phyloP scores from a whole-genome alignment of 768 basidiomycete genomes.

The Neoboletus subvelutipes region DNA sequence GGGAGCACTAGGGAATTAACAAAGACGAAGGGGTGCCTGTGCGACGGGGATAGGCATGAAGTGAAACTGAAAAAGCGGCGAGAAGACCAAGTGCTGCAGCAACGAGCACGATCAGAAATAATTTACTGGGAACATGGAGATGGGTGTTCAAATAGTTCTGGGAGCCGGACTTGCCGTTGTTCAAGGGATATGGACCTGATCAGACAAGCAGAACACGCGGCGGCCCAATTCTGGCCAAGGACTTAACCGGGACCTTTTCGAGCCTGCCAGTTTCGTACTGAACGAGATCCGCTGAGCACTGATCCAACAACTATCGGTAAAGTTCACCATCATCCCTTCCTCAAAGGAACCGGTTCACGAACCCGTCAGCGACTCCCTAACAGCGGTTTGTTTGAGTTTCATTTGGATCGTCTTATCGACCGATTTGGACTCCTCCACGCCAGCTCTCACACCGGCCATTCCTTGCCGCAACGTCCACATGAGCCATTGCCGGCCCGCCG shows the following conservation, averaged over 20 bases:
- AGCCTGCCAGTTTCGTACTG: constrained; percentile 6
- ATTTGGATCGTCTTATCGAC: constrained; percentile 31
- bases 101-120: constrained; percentile 26
- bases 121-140: constrained; percentile 30
- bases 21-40: constrained; percentile 17
- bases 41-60: constrained; percentile 32
- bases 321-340: constrained; percentile 6
- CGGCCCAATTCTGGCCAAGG: constrained; percentile 22
- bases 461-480: constrained; percentile 18
- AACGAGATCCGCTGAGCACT: constrained; percentile 15
- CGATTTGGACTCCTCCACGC: neutral
- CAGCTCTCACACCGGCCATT: constrained; percentile 31
- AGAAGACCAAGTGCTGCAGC: neutral
- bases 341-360: constrained; percentile 20
- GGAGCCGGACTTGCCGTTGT: constrained; percentile 24
- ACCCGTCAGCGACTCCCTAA: constrained; percentile 24
- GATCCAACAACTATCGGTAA: constrained; percentile 8
- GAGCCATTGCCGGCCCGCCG: neutral
- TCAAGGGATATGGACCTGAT: constrained; percentile 28
- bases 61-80: neutral
- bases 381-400: constrained; percentile 31
- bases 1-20: constrained; percentile 2
- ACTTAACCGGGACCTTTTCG: constrained; percentile 20
- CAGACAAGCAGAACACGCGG: constrained; percentile 30
- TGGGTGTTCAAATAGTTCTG: constrained; percentile 32